Evolutionary conservation across 2,329 filamentous ascomycete species (phyloP), one percentile per base, ranked within the genome.

Genomic region (Berkeleyomyces basicola): DNA sequence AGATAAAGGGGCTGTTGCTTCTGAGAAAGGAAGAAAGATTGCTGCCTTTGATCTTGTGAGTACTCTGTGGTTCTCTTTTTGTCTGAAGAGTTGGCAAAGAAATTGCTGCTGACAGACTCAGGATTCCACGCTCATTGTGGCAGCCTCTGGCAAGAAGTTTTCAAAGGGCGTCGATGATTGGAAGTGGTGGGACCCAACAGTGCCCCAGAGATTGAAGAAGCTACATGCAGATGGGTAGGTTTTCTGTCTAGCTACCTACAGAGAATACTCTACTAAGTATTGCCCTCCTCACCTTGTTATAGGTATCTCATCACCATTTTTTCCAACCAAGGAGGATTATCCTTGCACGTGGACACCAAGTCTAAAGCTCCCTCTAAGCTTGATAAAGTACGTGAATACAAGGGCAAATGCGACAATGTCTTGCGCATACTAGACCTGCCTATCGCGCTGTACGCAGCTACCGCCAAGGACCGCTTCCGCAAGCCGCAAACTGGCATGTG

Each of bases 401-500:
- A 96, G 72, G 78, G 83, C 61, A 95, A 95, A 69, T 83, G 86
- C 66, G 77, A 77, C 31, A 80, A 83, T 2, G 79, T 96, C 1
- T 77, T 96, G 66, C 78, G 74, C 58, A 79, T 84, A 60, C 80
- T 95, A 39, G 83, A 90, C 68, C 73, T 97, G 7, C 90, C 92
- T 0, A 78, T 88, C 10, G 85, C 81, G 2, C 71, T 97, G 31
- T 96, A 96, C 72, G 93, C 91, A 6, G 92, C 93, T 2, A 96
- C 91, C 0, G 83, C 76, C 47, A 85, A 85, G 64, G 91, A 97
- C 68, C 78, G 82, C 4, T 96, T 85, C 71, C 82, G 93, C 62
- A 99, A 99, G 73, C 93, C 93, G 3, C 79, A 91, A 46, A 79
- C 77, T 1, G 92, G 91, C 23, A 96, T 97, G 88, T 99, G 93